Conservation (phyloP, 805 yeast species). For the Diddensiella santjacobensis region DNA sequence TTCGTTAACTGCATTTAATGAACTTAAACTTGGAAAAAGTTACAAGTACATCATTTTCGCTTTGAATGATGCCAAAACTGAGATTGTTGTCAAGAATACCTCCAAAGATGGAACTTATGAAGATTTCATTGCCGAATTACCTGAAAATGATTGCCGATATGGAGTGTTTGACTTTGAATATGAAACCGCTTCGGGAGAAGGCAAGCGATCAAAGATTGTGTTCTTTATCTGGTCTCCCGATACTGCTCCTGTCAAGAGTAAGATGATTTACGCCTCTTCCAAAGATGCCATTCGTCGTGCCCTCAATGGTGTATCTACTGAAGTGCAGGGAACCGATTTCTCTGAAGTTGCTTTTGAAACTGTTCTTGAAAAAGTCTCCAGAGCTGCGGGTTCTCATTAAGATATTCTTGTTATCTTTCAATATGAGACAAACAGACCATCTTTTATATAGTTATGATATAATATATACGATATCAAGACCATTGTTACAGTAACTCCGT, state of each 20-base stretch:
- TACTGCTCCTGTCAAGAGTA: constrained; percentile 85
- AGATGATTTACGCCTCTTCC: constrained; percentile 98
- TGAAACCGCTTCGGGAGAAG: constrained; percentile 84
- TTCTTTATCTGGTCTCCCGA: constrained; percentile 96
- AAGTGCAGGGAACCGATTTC: constrained; percentile 96
- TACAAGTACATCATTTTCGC: constrained; percentile 77
- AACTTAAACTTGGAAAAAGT: constrained; percentile 81
- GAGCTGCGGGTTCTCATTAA: constrained; percentile 61
- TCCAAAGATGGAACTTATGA: constrained; percentile 77
- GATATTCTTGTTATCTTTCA: too few species aligned
- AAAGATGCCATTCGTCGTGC: constrained; percentile 98
- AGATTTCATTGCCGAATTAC: constrained; percentile 77
- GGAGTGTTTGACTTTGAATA: constrained; percentile 97
- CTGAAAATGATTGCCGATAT: constrained; percentile 94
- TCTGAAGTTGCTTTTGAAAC: constrained; percentile 94
- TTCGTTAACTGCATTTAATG: constrained; percentile 90
- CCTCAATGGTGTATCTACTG: constrained; percentile 88
- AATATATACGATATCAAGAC: too few species aligned
- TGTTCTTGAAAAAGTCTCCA: constrained; percentile 83
- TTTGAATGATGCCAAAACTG: constrained; percentile 81
- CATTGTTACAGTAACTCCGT: too few species aligned
- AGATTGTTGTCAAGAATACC: constrained; percentile 84
- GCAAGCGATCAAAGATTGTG: constrained; percentile 77
- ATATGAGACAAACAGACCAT: too few species aligned
- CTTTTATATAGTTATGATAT: too few species aligned